Evolutionary conservation across 148 eudicot genomes (phyloP).

Genomic region (Limonium bicolor): DNA sequence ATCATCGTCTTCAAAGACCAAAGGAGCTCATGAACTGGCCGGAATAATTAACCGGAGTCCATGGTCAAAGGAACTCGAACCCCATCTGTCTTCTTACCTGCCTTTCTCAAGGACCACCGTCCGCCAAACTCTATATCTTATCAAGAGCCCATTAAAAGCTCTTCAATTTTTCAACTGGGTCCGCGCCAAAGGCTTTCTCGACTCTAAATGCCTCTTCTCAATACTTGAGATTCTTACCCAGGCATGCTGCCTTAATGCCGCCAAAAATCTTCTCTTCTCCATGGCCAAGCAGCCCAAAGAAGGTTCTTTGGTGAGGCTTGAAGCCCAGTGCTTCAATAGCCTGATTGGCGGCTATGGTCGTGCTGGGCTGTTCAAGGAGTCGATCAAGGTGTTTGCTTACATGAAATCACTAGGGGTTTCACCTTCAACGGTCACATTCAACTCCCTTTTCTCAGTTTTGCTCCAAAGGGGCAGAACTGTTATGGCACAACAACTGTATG

Average conservation of each 20-base stretch:
- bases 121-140: constrained; percentile 25
- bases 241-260: constrained; percentile 20
- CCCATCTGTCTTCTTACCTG: constrained; percentile 12
- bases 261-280: constrained; percentile 21
- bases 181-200: constrained; percentile 13
- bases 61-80: constrained; percentile 17
- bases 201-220: constrained; percentile 14
- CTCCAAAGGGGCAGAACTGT: constrained; percentile 21
- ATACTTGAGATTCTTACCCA: constrained; percentile 21
- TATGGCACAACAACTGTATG: constrained; percentile 19
- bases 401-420: constrained; percentile 26
- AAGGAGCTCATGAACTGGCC: constrained; percentile 11
- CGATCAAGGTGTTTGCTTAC: constrained; percentile 14
- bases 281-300: constrained; percentile 11
- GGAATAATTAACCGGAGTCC: constrained; percentile 15
- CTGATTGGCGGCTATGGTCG: constrained; percentile 25
- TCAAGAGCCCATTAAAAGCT: constrained; percentile 20
- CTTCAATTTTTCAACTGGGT: constrained; percentile 29
- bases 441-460: constrained; percentile 19
- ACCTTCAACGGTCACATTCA: constrained; percentile 26
- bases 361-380: constrained; percentile 26
- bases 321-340: constrained; percentile 20
- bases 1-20: not conserved
- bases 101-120: constrained; percentile 24
- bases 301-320: constrained; percentile 5